A percentile compares a stretch with the other conserved stretches of the same genome.
These are phyloP conservation scores for Histomonas meleagridis DNA, from an alignment of 208 protist genomes.

Conservation along the genomic window DNA sequence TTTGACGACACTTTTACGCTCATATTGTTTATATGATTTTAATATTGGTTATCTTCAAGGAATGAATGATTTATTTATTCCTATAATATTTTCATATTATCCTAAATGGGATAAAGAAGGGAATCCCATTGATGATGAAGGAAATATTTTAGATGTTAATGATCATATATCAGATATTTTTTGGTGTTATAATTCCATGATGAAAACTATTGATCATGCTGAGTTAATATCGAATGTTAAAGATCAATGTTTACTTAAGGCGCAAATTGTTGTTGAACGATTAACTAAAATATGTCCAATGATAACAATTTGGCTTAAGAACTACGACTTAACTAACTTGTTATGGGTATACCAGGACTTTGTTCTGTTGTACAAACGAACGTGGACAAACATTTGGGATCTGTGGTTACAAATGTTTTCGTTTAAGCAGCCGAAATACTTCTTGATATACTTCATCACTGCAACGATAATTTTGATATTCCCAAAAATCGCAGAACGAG, in stretches of 20 bases:
- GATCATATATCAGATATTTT: background rate
- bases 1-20: background rate
- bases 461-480: background rate
- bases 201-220: background rate
- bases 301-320: background rate
- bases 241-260: background rate
- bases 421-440: background rate
- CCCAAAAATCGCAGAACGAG: background rate
- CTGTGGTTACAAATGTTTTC: background rate
- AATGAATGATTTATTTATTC: slow-evolving; percentile 23
- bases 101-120: background rate
- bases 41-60: background rate
- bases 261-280: background rate
- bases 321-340: background rate
- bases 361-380: background rate
- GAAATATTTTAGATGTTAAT: background rate
- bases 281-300: background rate
- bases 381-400: background rate
- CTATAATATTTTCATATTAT: slow-evolving; percentile 4
- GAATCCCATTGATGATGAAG: background rate
- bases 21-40: background rate
- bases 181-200: background rate
- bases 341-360: background rate
- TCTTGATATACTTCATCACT: background rate
- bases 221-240: background rate